Evolutionary conservation across 305 asterid genomes (phyloP).

Genomic region (Plantago coronopus): DNA sequence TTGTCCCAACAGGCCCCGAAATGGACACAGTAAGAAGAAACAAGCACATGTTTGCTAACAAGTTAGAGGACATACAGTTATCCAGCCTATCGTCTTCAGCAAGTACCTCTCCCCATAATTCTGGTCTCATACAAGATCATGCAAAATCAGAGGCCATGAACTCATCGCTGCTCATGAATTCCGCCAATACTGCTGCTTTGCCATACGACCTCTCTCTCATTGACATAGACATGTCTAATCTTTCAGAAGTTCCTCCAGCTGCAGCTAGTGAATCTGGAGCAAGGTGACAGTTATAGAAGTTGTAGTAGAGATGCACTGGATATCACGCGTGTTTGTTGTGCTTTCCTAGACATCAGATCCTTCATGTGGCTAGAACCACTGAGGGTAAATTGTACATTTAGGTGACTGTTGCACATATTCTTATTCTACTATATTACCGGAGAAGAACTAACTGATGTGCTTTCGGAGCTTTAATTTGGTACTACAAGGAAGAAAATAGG

Average conservation of each 20-base stretch:
- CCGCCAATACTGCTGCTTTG: slow-evolving; percentile 37
- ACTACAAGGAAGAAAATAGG: too few relatives aligned
- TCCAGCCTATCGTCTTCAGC: slow-evolving; percentile 54
- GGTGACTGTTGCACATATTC: slow-evolving; percentile 25
- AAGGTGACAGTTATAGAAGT: slow-evolving; percentile 32
- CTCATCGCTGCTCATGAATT: slow-evolving; percentile 48
- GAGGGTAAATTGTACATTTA: slow-evolving; percentile 42
- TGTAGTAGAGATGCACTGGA: slow-evolving; percentile 25
- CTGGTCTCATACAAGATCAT: slow-evolving; percentile 26
- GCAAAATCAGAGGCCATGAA: slow-evolving; percentile 47
- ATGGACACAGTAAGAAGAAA: slow-evolving; percentile 86
- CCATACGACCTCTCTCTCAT: slow-evolving; percentile 61
- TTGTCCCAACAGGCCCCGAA: slow-evolving; percentile 92
- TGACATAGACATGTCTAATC: slow-evolving; percentile 63
- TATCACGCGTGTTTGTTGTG: slow-evolving; percentile 4
- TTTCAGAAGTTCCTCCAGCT: slow-evolving; percentile 54
- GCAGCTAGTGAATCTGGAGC: slow-evolving; percentile 30
- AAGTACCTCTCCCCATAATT: slow-evolving; percentile 33
- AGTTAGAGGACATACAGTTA: slow-evolving; percentile 61
- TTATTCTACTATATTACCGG: background rate
- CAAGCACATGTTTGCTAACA: slow-evolving; percentile 58
- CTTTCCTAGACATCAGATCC: slow-evolving; percentile 6
- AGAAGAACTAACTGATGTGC: too few relatives aligned
- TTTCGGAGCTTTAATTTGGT: too few relatives aligned
- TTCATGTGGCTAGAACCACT: slow-evolving; percentile 17